Base-by-base conservation (phyloP, 495 filamentous ascomycete species). In the Hypoxylon fragiforme region DNA sequence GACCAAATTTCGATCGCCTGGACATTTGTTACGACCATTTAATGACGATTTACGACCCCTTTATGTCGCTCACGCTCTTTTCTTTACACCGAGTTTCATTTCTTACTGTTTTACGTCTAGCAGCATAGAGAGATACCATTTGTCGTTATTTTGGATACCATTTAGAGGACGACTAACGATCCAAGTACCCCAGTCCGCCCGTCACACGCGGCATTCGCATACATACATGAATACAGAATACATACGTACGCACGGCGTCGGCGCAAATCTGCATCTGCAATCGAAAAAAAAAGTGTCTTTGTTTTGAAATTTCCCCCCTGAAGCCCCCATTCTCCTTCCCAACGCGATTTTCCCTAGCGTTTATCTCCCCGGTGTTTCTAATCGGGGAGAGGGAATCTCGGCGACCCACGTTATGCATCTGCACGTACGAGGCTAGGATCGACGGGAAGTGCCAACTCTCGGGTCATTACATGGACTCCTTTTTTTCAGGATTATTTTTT, bases 41-140 rank as follows among this genome's bases (percentile, higher is more conserved):
- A 39, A 62, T 43, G 58, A 57, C 43, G 46, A n/a, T 43, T 44
- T 39, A 62, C 52, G 58, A 60, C 56, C 32, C n/a, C n/a, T 48
- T 39, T 18, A 60, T 28, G 56, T 60, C 56, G 47, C 49, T 54
- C 38, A 54, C 49, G 56, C 47, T 57, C 54, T n/a, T 51, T 57
- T 50, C 21, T 13, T 4, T 20, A 18, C 16, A 35, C 26, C 31
- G 6, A 16, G 15, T 37, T 37, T 37, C 14, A 3, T 57, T 44
- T 36, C 13, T 44, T 50, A 15, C 32, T 40, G 36, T 46, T 37
- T 49, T 39, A 45, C 42, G 52, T 49, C 52, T 55, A 48, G 48
- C 58, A 52, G 58, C 58, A 62, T 62, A 62, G 58, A 61, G 57
- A 62, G 58, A 62, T 62, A 62, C 58, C 58, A 62, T 61, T 55